Evolutionary conservation across 169 alveolate species (phyloP), one percentile per base, ranked within the genome.

Genomic region (Hepatocystis sp.): DNA sequence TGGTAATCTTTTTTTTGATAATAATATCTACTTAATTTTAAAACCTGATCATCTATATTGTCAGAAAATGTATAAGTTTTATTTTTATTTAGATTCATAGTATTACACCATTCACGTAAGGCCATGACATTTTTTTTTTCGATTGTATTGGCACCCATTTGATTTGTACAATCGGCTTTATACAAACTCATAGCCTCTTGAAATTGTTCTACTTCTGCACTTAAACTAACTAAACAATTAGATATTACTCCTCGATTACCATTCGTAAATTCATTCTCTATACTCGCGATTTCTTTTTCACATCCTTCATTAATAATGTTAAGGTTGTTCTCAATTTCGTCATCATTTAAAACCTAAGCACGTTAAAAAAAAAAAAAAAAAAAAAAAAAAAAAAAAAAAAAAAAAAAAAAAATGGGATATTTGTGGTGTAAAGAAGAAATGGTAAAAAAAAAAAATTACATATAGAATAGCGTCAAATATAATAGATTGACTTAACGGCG

Each of bases 21-120:
- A 52, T 92, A 92, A 30, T 89, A 85, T 53, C 92, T 90, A 56
- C 94, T 93, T 40, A 92, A 64, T 84, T 51, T 88, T 51, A 92
- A 67, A 21, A 92, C 78, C 58, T 88, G 39, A 28, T 64, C 78
- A 39, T 92, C 95, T 2, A 88, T 91, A 4, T 86, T 91, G 11
- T 58, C 78, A 51, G 86, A 84, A 68, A 92, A 53, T 28, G 51
- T 85, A 23, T 67, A 64, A 15, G 56, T 44, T 19, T 58, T 92
- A 36, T 84, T 84, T 36, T 76, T 76, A n/a, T 58, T 81, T 15
- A 66, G n/a, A 0, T 47, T 17, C 40, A 46, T 28, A 27, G 40
- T 0, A 36, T 42, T 55, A 36, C 91, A 85, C 95, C 95, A 92
- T 76, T 90, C 93, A 49, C 84, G 51, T 68, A 92, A 85, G 5